Evolutionary conservation across 2,329 filamentous ascomycete genomes (phyloP).

Genomic region (Elsinoe ampelina): DNA sequence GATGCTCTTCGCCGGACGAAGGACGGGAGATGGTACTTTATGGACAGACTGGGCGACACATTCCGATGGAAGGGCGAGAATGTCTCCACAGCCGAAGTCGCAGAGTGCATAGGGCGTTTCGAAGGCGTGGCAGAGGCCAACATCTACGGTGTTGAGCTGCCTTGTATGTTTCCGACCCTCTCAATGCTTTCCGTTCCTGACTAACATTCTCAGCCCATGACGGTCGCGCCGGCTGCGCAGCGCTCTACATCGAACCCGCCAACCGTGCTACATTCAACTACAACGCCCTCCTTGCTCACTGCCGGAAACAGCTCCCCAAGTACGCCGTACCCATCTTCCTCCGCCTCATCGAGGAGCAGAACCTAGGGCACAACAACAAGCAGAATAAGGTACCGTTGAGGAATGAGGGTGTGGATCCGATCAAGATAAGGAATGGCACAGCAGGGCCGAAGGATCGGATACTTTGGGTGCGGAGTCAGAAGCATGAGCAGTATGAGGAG

Average conservation of each 20-base stretch:
- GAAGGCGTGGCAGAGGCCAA: slow-evolving; percentile 38
- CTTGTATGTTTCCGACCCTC: slow-evolving; percentile 19
- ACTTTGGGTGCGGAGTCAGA: slow-evolving; percentile 38
- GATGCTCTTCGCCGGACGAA: slow-evolving; percentile 36
- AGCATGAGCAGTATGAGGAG: slow-evolving; percentile 45
- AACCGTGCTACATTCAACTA: slow-evolving; percentile 47
- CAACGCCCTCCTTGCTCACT: slow-evolving; percentile 48
- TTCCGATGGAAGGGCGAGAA: slow-evolving; percentile 45
- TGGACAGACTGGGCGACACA: slow-evolving; percentile 41
- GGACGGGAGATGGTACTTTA: slow-evolving; percentile 41
- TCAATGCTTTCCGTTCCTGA: background rate
- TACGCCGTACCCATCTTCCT: slow-evolving; percentile 72
- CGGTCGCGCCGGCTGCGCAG: slow-evolving; percentile 47
- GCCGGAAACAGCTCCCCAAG: slow-evolving; percentile 51
- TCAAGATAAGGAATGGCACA: slow-evolving; percentile 36
- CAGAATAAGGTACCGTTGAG: slow-evolving; percentile 66
- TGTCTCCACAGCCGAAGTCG: slow-evolving; percentile 40
- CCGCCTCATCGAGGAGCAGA: slow-evolving; percentile 44
- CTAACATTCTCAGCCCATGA: slow-evolving; percentile 28
- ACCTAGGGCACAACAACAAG: slow-evolving; percentile 61
- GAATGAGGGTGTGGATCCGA: slow-evolving; percentile 56
- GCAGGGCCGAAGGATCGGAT: slow-evolving; percentile 39
- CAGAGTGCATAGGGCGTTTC: slow-evolving; percentile 37
- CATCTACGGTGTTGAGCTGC: slow-evolving; percentile 41
- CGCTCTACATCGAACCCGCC: slow-evolving; percentile 47